A percentile compares a stretch with the other conserved stretches of the same genome.
phyloP scores from a whole-genome alignment of 176 grass and related monocot species.

The Eragrostis curvula region DNA sequence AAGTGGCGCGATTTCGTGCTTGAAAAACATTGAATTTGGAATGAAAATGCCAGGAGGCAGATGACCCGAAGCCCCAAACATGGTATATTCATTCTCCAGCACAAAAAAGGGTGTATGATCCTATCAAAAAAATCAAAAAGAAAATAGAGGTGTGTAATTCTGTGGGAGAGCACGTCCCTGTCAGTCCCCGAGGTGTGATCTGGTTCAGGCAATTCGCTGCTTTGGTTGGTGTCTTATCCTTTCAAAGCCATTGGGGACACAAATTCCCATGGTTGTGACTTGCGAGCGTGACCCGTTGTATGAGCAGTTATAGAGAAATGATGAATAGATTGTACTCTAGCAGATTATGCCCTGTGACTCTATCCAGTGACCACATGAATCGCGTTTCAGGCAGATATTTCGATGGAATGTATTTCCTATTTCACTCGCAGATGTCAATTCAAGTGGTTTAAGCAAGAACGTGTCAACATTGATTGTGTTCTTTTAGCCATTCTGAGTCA shows the following conservation, averaged over 20 bases:
- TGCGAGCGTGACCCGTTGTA: constrained; percentile 32
- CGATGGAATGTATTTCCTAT: background rate
- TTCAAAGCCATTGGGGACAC: constrained; percentile 35
- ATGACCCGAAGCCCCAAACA: background rate
- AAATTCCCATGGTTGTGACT: constrained; percentile 22
- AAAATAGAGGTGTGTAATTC: background rate
- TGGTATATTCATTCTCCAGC: too few relatives aligned
- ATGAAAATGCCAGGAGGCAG: constrained; percentile 3
- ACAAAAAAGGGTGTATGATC: too few relatives aligned
- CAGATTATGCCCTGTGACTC: constrained; percentile 27
- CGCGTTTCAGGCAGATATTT: background rate
- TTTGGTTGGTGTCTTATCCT: constrained; percentile 29
- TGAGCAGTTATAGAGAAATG: constrained; percentile 7
- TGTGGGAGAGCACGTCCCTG: background rate
- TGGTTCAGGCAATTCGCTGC: constrained; percentile 45
- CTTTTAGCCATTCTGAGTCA: background rate
- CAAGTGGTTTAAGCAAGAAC: background rate
- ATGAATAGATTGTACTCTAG: constrained; percentile 2
- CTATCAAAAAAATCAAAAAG: too few relatives aligned
- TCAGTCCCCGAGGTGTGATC: constrained; percentile 40
- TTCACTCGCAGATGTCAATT: background rate
- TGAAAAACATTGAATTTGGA: background rate
- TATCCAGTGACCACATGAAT: constrained; percentile 20
- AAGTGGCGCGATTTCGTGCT: background rate
- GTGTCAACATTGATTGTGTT: background rate